Evolutionary conservation across 2,329 filamentous ascomycete genomes (phyloP), one percentile per base, ranked within the genome.

Genomic region (Acrocalymma vagum): DNA sequence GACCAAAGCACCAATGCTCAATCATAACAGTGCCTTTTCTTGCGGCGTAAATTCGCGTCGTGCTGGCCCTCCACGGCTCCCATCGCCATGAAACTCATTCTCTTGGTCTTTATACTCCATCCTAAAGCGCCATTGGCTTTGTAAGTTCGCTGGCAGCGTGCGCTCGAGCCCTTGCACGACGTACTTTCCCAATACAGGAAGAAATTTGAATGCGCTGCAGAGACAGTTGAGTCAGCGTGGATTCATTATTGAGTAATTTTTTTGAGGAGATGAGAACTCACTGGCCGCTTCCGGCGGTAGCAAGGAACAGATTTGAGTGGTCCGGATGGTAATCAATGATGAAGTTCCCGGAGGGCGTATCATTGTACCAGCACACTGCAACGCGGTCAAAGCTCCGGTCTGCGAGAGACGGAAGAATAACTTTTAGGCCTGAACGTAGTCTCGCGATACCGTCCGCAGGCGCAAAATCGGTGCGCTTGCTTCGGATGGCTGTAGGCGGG

Each of bases 351-450:
- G 81, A 82, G 6, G 82, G 77, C 55, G 87, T 90, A 70, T 90
- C 87, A 5, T 83, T 83, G 64, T 90, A 90, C 87, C 87, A 90
- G 72, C 87, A 90, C 37, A 90, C 70, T 16, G 85, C 76, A 2
- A 83, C 86, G 37, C 75, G 73, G 42, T 71, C 70, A 72, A 88
- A 89, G 2, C 82, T 80, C 17, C 86, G 75, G 16, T 78, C 74
- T 33, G 75, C 76, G 13, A 88, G 74, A 8, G 37, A 23, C 2
- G 42, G 49, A 16, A 49, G 35, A 6, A 47, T 22, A n/a, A 33
- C 36, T 28, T 17, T 23, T 10, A 51, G 23, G 9, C 44, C 48
- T 13, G 23, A n/a, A 9, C 40, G 37, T 9, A 51, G 23, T 14
- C 36, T 29, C 10, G 33, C 20, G 5, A 46, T 24, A n/a, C 39